A percentile compares a stretch with the other conserved stretches of the same genome.
These are phyloP conservation scores for Brassica napus DNA, from an alignment of 345 rosid genomes.

Conservation along the genomic window Da-Ae NC_063447.1:39217501-39218000, in stretches of 20 bases:
- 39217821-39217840: slow-evolving; percentile 10
- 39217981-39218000: slow-evolving; percentile 7
- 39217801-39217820: neutral
- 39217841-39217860: slow-evolving; percentile 12
- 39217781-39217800: slow-evolving; percentile 1
- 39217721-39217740: slow-evolving; percentile 15
- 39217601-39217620: slow-evolving; percentile 25
- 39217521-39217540: neutral
- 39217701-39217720: slow-evolving; percentile 19
- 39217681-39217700: slow-evolving; percentile 4
- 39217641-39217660: slow-evolving; percentile 14
- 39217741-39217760: slow-evolving; percentile 11
- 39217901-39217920: slow-evolving; percentile 1
- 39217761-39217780: neutral
- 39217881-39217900: neutral
- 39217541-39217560: neutral
- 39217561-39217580: neutral
- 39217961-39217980: slow-evolving; percentile 2
- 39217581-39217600: slow-evolving; percentile 10
- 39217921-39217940: neutral
- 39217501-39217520: neutral
- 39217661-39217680: slow-evolving; percentile 5
- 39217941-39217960: slow-evolving; percentile 12
- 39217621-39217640: slow-evolving; percentile 22
- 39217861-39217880: neutral